A percentile compares a stretch with the other conserved stretches of the same genome.
Conservation (phyloP, 495 filamentous ascomycete genomes). For the Xylaria grammica region DNA sequence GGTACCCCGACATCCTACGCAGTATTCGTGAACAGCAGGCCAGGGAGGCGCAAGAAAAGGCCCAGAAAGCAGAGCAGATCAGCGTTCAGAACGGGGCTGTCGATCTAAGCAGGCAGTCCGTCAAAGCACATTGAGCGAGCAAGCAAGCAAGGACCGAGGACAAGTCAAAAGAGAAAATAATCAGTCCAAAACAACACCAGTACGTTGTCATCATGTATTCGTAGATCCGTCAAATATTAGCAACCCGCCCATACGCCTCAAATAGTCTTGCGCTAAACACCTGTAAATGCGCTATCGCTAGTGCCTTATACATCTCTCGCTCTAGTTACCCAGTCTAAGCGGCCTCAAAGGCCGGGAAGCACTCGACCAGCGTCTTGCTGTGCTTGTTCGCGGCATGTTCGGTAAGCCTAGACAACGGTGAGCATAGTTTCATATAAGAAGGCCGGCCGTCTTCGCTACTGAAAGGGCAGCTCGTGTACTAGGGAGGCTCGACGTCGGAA, state of each 20-base stretch:
- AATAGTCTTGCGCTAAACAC: conserved; percentile 17
- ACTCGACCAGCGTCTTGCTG: conserved; percentile 55
- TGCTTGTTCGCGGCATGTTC: conserved; percentile 63
- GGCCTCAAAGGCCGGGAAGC: conserved; percentile 55
- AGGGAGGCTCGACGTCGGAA: conserved; percentile 9
- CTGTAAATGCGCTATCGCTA: conserved; percentile 22
- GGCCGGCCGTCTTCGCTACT: not conserved
- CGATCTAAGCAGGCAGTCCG: conserved; percentile 35
- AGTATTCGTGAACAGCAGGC: conserved; percentile 54
- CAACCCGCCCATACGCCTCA: conserved; percentile 21
- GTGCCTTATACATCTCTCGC: not conserved
- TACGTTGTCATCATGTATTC: conserved; percentile 15
- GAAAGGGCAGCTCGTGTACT: not conserved
- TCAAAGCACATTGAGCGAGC: conserved; percentile 45
- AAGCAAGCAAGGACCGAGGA: not conserved
- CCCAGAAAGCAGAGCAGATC: conserved; percentile 29
- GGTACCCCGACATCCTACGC: conserved; percentile 75
- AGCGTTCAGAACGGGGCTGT: conserved; percentile 29
- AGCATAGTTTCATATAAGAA: conserved; percentile 7
- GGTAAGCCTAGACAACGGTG: conserved; percentile 42
- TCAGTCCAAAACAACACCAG: not conserved
- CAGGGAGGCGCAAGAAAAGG: conserved; percentile 35
- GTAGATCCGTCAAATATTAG: conserved; percentile 14
- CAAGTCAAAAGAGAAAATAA: not conserved
- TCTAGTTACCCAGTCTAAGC: conserved; percentile 1